Percentiles rank a stretch among this genome's conserved stretches.
Conservation (phyloP, 2,329 filamentous ascomycete genomes). For the Colletotrichum scovillei region DNA sequence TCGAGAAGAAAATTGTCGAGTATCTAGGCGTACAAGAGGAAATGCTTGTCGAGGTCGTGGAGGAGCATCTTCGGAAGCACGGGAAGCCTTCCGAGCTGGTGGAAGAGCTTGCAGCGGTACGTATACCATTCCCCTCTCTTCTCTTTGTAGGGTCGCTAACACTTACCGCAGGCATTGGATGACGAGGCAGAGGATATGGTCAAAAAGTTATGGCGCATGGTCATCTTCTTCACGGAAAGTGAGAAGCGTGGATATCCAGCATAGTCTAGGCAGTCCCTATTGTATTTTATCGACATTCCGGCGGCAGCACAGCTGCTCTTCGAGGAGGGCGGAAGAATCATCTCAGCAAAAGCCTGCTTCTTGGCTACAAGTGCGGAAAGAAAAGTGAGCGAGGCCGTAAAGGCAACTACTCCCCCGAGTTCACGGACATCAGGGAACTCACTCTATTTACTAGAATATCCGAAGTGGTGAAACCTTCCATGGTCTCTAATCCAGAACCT, state of each 20-base stretch:
- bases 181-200: slow-evolving; percentile 95
- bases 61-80: slow-evolving; percentile 84
- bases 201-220: slow-evolving; percentile 98
- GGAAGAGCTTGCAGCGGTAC: slow-evolving; percentile 84
- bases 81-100: slow-evolving; percentile 83
- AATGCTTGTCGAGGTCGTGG: slow-evolving; percentile 91
- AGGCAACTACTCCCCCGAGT: slow-evolving; percentile 8
- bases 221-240: slow-evolving; percentile 96
- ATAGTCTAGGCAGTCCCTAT: slow-evolving; percentile 48
- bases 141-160: slow-evolving; percentile 42
- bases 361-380: neutral
- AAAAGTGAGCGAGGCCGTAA: slow-evolving; percentile 11
- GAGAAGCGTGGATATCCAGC: slow-evolving; percentile 88
- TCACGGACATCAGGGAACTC: slow-evolving; percentile 14
- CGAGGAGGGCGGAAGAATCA: neutral
- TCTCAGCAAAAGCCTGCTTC: neutral
- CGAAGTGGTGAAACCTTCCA: neutral
- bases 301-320: slow-evolving; percentile 12
- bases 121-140: slow-evolving; percentile 45
- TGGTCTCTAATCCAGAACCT: neutral
- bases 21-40: slow-evolving; percentile 97
- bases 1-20: slow-evolving; percentile 98
- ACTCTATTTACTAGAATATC: neutral
- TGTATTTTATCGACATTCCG: slow-evolving; percentile 27
- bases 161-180: slow-evolving; percentile 76